A percentile compares a stretch with the other conserved stretches of the same genome.
Conservation (phyloP, 495 filamentous ascomycete genomes). For the Rusavskia elegans region DNA sequence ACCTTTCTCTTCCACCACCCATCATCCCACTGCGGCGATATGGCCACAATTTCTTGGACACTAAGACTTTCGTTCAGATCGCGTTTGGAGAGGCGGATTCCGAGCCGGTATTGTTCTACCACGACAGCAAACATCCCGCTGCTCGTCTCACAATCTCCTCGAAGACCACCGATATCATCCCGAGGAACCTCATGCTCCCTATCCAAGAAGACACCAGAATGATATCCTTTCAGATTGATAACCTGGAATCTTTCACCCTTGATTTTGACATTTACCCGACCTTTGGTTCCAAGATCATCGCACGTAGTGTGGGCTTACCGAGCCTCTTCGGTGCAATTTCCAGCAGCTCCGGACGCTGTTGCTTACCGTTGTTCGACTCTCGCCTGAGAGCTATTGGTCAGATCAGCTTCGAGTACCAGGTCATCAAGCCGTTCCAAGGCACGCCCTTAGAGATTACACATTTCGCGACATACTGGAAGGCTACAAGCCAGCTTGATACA, state of each 20-base stretch:
- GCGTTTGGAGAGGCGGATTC: constrained; percentile 57
- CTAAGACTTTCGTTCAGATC: constrained; percentile 86
- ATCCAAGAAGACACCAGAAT: constrained; percentile 88
- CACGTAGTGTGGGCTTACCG: constrained; percentile 80
- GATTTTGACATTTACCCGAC: constrained; percentile 98
- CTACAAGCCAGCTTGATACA: constrained; percentile 75
- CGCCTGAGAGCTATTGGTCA: constrained; percentile 87
- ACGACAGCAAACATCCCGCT: constrained; percentile 88
- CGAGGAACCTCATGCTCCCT: constrained; percentile 83
- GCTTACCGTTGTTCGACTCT: constrained; percentile 81
- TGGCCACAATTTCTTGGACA: constrained; percentile 96
- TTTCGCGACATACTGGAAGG: constrained; percentile 98
- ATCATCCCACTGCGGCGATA: constrained; percentile 91
- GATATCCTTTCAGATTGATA: constrained; percentile 92
- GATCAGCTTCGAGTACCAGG: constrained; percentile 82
- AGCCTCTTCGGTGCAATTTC: constrained; percentile 59
- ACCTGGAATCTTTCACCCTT: constrained; percentile 76
- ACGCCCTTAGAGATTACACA: constrained; percentile 88
- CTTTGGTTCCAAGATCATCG: constrained; percentile 92
- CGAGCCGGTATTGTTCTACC: constrained; percentile 76
- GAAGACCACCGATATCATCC: constrained; percentile 88
- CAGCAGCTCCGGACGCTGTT: constrained; percentile 66
- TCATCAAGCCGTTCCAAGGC: constrained; percentile 94
- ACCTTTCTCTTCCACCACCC: constrained; percentile 82
- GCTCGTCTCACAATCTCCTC: constrained; percentile 91